phyloP scores from a whole-genome alignment of 1,284 basidiomycete genomes.

The Irpex rosettiformis region DNA sequence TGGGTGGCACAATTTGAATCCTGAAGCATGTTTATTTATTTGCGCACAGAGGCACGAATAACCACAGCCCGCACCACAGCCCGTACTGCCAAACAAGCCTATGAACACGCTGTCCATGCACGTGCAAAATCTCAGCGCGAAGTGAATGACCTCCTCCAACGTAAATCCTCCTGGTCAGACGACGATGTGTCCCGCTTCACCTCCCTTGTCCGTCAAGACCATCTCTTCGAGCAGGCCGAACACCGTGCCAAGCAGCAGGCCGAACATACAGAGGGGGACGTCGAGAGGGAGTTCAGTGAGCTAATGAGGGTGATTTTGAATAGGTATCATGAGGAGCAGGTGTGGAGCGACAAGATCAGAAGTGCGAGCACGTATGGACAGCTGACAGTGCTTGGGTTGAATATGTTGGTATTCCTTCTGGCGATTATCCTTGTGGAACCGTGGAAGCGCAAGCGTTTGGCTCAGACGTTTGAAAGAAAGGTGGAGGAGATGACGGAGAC shows the following conservation, averaged over 20 bases:
- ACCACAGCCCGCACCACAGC: slow-evolving; percentile 56
- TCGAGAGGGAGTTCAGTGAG: slow-evolving; percentile 82
- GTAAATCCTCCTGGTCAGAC: slow-evolving; percentile 87
- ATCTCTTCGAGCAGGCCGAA: slow-evolving; percentile 78
- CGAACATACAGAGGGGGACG: slow-evolving; percentile 66
- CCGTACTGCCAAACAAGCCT: slow-evolving; percentile 65
- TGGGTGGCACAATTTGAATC: slow-evolving; percentile 33
- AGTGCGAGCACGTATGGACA: slow-evolving; percentile 90
- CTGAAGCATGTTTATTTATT: background rate
- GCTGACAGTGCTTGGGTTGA: slow-evolving; percentile 78
- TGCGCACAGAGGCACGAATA: slow-evolving; percentile 57
- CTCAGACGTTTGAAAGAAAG: slow-evolving; percentile 84
- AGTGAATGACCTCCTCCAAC: slow-evolving; percentile 87
- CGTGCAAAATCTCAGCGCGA: slow-evolving; percentile 83
- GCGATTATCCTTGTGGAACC: slow-evolving; percentile 91
- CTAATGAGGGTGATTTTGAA: slow-evolving; percentile 84
- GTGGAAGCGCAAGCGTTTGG: slow-evolving; percentile 84
- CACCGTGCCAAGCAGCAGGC: slow-evolving; percentile 62
- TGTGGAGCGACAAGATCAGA: slow-evolving; percentile 97
- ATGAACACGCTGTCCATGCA: slow-evolving; percentile 70
- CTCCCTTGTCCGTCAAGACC: slow-evolving; percentile 82
- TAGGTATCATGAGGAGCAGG: slow-evolving; percentile 94
- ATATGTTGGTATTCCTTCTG: slow-evolving; percentile 83
- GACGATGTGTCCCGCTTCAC: slow-evolving; percentile 83
- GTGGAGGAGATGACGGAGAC: slow-evolving; percentile 71